Conservation (phyloP, 805 yeast species). For the Teunomyces aglyptinius region DNA sequence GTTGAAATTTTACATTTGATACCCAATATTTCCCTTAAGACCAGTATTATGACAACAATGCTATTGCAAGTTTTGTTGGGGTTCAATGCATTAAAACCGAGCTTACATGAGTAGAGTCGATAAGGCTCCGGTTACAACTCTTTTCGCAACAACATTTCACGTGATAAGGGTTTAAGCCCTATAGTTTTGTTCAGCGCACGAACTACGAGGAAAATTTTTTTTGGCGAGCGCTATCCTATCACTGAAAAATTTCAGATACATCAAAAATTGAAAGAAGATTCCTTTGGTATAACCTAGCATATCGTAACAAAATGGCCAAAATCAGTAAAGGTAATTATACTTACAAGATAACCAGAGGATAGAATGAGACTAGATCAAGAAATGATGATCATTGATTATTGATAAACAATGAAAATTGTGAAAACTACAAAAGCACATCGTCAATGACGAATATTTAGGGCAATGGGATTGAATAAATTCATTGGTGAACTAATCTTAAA, state of each 20-base stretch:
- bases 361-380: background rate
- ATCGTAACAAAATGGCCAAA: constrained; percentile 52
- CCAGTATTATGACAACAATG: too few species aligned
- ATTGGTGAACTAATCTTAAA: background rate
- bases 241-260: constrained; percentile 5
- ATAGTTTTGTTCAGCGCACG: background rate
- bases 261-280: constrained; percentile 4
- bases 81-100: too few species aligned
- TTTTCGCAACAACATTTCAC: background rate
- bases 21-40: too few species aligned
- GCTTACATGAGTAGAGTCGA: too few species aligned
- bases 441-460: background rate
- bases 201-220: constrained; percentile 9
- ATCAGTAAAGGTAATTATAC: constrained; percentile 57
- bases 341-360: background rate
- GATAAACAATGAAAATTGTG: background rate
- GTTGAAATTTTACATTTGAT: too few species aligned
- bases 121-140: too few species aligned
- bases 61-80: too few species aligned
- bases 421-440: background rate
- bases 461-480: background rate
- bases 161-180: constrained; percentile 1
- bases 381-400: background rate
- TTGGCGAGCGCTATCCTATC: constrained; percentile 6
- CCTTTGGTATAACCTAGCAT: constrained; percentile 4